Conservation (phyloP, 495 filamentous ascomycete genomes). For the Penicillium goetzii region DNA sequence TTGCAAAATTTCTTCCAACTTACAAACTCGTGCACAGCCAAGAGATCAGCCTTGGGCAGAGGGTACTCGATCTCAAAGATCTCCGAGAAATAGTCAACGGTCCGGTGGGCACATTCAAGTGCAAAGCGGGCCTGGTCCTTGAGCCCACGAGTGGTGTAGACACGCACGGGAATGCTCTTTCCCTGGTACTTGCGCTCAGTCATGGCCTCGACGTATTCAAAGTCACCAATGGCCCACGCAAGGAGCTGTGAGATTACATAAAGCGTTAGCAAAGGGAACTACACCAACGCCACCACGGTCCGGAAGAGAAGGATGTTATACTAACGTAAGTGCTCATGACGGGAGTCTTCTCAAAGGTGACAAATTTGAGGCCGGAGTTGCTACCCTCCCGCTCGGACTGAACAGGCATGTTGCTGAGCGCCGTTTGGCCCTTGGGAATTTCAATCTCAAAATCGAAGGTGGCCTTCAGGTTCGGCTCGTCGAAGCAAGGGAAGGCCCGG, state of each 20-base stretch:
- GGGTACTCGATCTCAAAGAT: constrained; percentile 94
- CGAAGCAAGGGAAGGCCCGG: constrained; percentile 94
- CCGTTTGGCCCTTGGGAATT: constrained; percentile 81
- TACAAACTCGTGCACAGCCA: constrained; percentile 97
- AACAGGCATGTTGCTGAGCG: constrained; percentile 92
- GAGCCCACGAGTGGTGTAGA: constrained; percentile 90
- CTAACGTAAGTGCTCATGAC: constrained; percentile 92
- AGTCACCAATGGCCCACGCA: constrained; percentile 96
- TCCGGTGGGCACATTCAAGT: constrained; percentile 80
- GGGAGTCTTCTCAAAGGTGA: constrained; percentile 84
- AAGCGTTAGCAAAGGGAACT: neutral
- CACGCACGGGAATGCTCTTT: constrained; percentile 85
- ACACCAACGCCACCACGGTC: neutral
- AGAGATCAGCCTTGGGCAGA: constrained; percentile 89
- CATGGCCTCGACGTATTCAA: constrained; percentile 91
- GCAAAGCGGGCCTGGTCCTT: constrained; percentile 88
- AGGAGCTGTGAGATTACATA: constrained; percentile 57
- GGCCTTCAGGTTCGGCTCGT: constrained; percentile 96
- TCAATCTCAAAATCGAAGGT: constrained; percentile 93
- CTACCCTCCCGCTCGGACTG: constrained; percentile 63
- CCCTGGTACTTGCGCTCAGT: constrained; percentile 88
- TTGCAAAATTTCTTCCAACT: constrained; percentile 29
- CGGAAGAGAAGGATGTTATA: constrained; percentile 12
- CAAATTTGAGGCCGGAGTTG: constrained; percentile 69
- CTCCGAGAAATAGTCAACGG: constrained; percentile 94